Base-by-base conservation (phyloP, 768 basidiomycete species). In the Boletus fagicola region DNA sequence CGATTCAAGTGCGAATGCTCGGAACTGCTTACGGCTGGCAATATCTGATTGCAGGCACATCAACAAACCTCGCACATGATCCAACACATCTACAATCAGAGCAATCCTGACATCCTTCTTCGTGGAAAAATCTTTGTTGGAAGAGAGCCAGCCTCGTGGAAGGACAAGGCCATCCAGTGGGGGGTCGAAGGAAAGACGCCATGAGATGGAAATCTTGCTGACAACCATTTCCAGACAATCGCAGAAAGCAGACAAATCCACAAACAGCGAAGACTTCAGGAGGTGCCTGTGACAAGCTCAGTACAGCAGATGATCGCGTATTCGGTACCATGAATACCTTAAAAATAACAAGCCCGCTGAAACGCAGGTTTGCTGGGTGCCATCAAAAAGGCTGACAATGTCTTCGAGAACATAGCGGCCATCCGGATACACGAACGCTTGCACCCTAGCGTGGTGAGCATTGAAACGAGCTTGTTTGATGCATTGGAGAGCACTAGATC, bases 91-190 rank as follows among this genome's bases (percentile, higher is more conserved):
- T 3, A 43, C 0, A 3, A 65, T 18, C 13, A 62, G 26, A 16
- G 26, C 20, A 42, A 57, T 38, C 20, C 10, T n/a, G 39, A 57
- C 35, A 7, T 59, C 56, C 58, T 65, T 63, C 43, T 60, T 51
- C 0, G 1, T n/a, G 10, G 28, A 67, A 51, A 64, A 61, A 55
- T 59, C 62, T 16, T 57, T 56, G 48, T 62, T 44, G 30, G 40
- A 35, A 16, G 28, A 20, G 20, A 84, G 62, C 84, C 84, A 87
- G 51, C 76, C 79, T 3, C 76, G 76, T 0, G 86, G 86, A 36
- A 87, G 73, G 5, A 78, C 77, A 30, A 83, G 60, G 16, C 75
- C 72, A 62, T 86, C 79, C 0, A 83, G 65, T 45, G 43, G 53
- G 0, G 45, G 57, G 5, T 13, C 22, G 22, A 15, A 58, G 39